Conservation (phyloP, 1,284 basidiomycete genomes). For the Moesziomyces sp. region DNA sequence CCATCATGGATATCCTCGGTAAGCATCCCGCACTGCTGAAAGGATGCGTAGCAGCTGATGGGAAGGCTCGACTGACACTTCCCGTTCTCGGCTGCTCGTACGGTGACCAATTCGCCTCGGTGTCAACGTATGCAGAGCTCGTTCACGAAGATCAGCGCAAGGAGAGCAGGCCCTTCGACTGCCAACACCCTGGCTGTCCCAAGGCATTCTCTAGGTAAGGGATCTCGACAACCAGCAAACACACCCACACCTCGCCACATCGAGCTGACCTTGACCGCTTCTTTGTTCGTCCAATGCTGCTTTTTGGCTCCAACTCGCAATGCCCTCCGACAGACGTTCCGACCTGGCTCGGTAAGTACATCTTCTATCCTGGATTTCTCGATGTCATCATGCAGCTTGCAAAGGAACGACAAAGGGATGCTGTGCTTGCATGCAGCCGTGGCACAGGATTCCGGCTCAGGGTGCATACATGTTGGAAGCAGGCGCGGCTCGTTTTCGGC, state of each 20-base stretch:
- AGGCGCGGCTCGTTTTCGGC: too few species aligned
- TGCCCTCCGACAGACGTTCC: conserved; percentile 36
- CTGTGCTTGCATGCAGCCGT: too few species aligned
- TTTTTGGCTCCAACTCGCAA: neutral
- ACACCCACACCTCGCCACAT: neutral
- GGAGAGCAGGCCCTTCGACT: conserved; percentile 53
- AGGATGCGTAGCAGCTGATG: too few species aligned
- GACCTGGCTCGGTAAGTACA: conserved; percentile 52
- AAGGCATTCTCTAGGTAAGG: conserved; percentile 59
- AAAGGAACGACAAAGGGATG: too few species aligned
- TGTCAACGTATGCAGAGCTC: conserved; percentile 31
- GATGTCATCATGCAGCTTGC: too few species aligned
- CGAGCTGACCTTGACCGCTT: neutral
- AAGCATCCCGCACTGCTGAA: neutral
- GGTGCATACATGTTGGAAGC: too few species aligned
- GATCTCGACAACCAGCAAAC: too few species aligned
- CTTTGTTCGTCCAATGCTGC: neutral
- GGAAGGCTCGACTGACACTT: neutral
- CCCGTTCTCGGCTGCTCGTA: too few species aligned
- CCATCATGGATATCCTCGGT: conserved; percentile 56
- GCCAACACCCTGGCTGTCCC: conserved; percentile 48
- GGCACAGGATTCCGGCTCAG: too few species aligned
- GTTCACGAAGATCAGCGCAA: conserved; percentile 57
- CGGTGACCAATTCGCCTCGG: too few species aligned
- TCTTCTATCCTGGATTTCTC: too few species aligned